These are phyloP conservation scores for Diaporthe aspalathi DNA, from an alignment of 2,329 filamentous ascomycete species.

Conservation along the genomic window DNA sequence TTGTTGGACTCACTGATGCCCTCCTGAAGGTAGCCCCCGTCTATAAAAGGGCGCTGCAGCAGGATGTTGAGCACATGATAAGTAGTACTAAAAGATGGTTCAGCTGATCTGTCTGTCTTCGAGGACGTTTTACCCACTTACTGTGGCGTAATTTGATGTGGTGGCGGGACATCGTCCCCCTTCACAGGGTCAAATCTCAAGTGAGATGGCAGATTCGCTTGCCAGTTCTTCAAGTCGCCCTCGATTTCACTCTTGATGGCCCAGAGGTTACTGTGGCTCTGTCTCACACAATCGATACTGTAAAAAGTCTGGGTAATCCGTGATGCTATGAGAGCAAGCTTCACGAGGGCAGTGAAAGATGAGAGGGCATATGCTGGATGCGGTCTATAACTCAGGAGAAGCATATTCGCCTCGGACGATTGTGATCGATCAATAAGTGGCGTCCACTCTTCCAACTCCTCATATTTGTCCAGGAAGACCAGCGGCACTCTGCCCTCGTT, in stretches of 20 bases:
- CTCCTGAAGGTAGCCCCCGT: constrained; percentile 7
- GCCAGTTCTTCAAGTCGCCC: neutral
- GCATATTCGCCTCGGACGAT: neutral
- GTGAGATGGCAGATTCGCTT: neutral
- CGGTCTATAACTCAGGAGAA: neutral
- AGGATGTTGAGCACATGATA: constrained; percentile 5
- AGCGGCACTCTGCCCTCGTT: neutral
- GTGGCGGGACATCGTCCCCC: neutral
- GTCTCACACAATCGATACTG: constrained; percentile 1
- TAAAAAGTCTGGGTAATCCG: constrained; percentile 1
- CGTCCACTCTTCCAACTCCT: constrained; percentile 8
- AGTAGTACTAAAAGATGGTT: neutral
- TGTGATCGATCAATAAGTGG: neutral
- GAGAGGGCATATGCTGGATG: constrained; percentile 9
- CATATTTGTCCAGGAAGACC: neutral
- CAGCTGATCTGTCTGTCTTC: neutral
- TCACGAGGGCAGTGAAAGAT: neutral
- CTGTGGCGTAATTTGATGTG: constrained; percentile 3
- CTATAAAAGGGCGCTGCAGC: neutral
- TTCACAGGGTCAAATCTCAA: neutral
- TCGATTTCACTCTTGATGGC: neutral
- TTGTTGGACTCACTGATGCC: neutral
- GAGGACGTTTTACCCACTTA: neutral
- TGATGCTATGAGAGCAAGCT: neutral
- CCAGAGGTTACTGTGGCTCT: neutral